Evolutionary conservation across 164 flowering plant species (phyloP), one percentile per base, ranked within the genome.

Genomic region (Warburgia ugandensis): DNA sequence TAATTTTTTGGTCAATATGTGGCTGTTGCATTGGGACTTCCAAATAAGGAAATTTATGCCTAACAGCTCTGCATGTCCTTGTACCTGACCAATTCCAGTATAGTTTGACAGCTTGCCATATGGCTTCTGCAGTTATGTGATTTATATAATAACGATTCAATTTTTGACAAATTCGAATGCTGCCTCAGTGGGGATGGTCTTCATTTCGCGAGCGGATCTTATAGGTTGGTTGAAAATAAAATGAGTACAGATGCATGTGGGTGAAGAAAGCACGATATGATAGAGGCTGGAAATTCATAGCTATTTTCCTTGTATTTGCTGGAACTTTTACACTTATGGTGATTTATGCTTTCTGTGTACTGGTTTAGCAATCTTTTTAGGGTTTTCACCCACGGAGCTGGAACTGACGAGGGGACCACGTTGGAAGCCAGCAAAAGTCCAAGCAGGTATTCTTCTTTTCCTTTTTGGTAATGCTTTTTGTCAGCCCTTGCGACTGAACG

Each of bases 141-240:
- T 69, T 68, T 87, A 55, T 88, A 92, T 68, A 94, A 88, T 63
- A 88, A 85, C 68, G 95, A 92, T 74, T 85, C 96, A 1, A 92
- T 92, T 52, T 92, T 92, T 60, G 96, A 92, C 68, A 92, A 92
- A 72, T 92, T 92, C 38, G 98, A 88, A 68, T 92, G 98, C 68
- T 92, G 98, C 59, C 47, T 88, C 54, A 92, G 98, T 65, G 89
- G 85, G 32, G 95, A 88, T 73, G 95, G 95, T 19, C 73, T 44
- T 43, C 80, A 95, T 25, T 79, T 88, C n/a, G 94, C 96, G 11
- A 88, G 92, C 14, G 96, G 98, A 23, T 88, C 98, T 31, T 92
- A 92, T 75, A 88, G 96, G 96, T 88, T 20, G 48, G 73, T 43
- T 50, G 2, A 36, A 12, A 30, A 8, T 7, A 42, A 41, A 11